Percentiles rank a stretch among this genome's conserved stretches.
phyloP scores from a whole-genome alignment of 73 alveolate species.

The Paramecium pentaurelia region DNA sequence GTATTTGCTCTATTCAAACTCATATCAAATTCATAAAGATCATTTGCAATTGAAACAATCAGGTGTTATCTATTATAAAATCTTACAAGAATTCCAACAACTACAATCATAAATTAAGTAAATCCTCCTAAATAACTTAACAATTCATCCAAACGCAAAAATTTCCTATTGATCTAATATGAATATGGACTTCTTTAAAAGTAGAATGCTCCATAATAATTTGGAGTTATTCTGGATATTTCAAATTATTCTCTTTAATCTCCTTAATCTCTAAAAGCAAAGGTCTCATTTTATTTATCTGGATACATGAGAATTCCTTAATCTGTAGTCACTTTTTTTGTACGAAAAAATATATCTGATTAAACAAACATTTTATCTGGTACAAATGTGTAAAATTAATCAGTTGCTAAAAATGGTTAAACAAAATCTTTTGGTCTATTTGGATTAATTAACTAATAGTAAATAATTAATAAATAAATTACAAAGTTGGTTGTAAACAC shows the following conservation, averaged over 20 bases:
- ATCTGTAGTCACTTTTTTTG: conserved; percentile 17
- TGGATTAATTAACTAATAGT: not conserved
- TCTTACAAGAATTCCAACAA: not conserved
- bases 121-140: conserved; percentile 49
- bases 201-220: conserved; percentile 33
- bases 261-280: not conserved
- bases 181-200: conserved; percentile 45
- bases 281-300: not conserved
- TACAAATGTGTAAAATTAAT: not conserved
- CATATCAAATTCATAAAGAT: conserved; percentile 4
- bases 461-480: not conserved
- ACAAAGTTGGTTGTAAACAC: conserved; percentile 25
- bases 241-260: conserved; percentile 42
- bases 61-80: not conserved
- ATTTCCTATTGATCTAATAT: not conserved
- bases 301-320: not conserved
- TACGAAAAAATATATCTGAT: conserved; percentile 51
- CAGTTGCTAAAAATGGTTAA: not conserved
- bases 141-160: conserved; percentile 6
- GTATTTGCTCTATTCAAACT: not conserved
- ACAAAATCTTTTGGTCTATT: not conserved
- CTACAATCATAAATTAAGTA: conserved; percentile 23
- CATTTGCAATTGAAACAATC: not conserved
- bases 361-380: conserved; percentile 43
- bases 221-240: not conserved